These are phyloP conservation scores for Lentinus tigrinus DNA, from an alignment of 768 basidiomycete species.

Conservation along the genomic window DNA sequence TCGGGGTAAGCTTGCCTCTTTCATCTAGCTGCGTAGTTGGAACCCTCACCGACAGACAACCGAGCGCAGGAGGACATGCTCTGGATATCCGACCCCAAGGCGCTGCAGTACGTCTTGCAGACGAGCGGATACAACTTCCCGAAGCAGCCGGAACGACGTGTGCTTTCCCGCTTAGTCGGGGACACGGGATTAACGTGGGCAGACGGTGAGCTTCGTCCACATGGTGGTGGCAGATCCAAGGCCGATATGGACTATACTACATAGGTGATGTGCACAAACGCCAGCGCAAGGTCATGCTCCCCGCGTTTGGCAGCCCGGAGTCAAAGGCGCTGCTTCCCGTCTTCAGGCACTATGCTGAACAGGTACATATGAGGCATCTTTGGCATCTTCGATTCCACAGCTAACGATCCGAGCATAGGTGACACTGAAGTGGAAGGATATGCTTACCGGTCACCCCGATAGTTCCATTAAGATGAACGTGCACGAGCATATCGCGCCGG, in stretches of 20 bases:
- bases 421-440: constrained; percentile 50
- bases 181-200: constrained; percentile 56
- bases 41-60: not conserved
- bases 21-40: not conserved
- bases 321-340: constrained; percentile 30
- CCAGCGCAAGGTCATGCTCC: constrained; percentile 35
- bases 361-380: constrained; percentile 9
- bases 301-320: constrained; percentile 41
- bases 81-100: constrained; percentile 55
- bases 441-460: constrained; percentile 41
- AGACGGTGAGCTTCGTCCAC: constrained; percentile 35
- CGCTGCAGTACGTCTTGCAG: constrained; percentile 56
- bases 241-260: not conserved
- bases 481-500: constrained; percentile 41
- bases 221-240: not conserved
- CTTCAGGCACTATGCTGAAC: constrained; percentile 20
- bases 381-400: too few relatives aligned
- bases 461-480: constrained; percentile 46
- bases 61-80: constrained; percentile 47
- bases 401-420: constrained; percentile 41
- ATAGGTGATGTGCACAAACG: constrained; percentile 28
- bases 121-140: constrained; percentile 56
- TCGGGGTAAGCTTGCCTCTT: constrained; percentile 38
- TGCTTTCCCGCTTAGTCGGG: constrained; percentile 48
- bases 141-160: constrained; percentile 50